Base-by-base conservation (phyloP, 495 filamentous ascomycete genomes). In the Glutinoglossum americanum region DNA sequence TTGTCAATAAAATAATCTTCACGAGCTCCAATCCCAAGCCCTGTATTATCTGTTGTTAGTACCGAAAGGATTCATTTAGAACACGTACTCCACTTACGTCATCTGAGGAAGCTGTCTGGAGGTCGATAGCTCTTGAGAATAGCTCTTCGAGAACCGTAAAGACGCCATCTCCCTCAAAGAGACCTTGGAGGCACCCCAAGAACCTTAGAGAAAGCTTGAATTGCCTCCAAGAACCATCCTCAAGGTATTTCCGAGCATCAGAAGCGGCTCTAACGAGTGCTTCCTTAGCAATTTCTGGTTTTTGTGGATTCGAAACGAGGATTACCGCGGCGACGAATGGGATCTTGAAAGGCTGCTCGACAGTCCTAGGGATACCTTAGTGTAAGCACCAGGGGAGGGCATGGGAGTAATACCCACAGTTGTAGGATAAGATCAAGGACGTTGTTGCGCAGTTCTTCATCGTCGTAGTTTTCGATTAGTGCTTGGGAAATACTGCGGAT, bases 341-440 rank as follows among this genome's bases (percentile, higher is more conserved):
- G 55, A 88, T 90, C 71, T 96, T 96, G 69, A 99, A 82, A 0
- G 93, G 90, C 69, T 99, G 92, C 70, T 99, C 92, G 23, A 89
- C 63, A 45, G 82, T 73, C 45, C 74, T 79, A 55, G 47, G 53
- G 25, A 41, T 45, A 45, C 64, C 55, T 62, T 60, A 48, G 64
- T 59, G 48, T 65, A 64, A 61, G 62, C 60, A 53, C 26, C 57
- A n/a, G n/a, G n/a, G 26, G 15, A 44, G 26, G 35, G 35, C 13
- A 51, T 17, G 33, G 28, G 51, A 51, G 19, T 39, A 49, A 62
- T 48, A 71, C 79, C 55, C 68, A 84, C 81, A 97, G 74, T 65
- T 87, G 84, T 51, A 90, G 68, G 23, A 81, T 69, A 30, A 90
- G 73, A 57, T 83, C 79, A 56, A 84, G 69, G 62, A 90, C 89